Evolutionary conservation across 2,329 filamentous ascomycete species (phyloP), one percentile per base, ranked within the genome.

Genomic region (Sarocladiaceae sp.): DNA sequence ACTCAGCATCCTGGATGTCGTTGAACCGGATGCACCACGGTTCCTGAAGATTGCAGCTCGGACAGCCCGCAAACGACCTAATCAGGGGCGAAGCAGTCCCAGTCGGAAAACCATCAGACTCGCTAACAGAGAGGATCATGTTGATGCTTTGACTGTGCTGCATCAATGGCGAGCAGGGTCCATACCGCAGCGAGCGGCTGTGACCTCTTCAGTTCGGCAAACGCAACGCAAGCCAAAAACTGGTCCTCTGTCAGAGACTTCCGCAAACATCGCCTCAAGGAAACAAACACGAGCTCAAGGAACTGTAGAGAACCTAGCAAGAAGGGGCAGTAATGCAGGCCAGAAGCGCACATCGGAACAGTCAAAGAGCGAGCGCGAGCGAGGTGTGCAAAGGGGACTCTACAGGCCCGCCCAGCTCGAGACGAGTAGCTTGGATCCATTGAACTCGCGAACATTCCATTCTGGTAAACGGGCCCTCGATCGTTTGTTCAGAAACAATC

Each of bases 11-110:
- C 55, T 83, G n/a, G 80, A 83, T 57, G 70, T 80, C 18, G 65
- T 74, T 34, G 70, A 74, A 48, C 56, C 64, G 2, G 54, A 66
- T 46, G 74, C 77, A 1, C 80, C 80, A 2, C 60, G 57, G 2
- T 83, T 83, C 49, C 61, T 84, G 26, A 78, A 70, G 47, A 70
- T 84, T 53, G 80, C 80, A 42, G 78, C 77, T 33, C 76, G 80
- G 13, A 68, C 75, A 43, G 78, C 71, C 3, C 72, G 63, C 44
- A 66, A 59, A 43, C 69, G 67, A 26, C 54, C 50, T 20, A 66
- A 69, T 11, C 64, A 72, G 49, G 80, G 80, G 13, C 73, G 74
- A 54, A 67, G 73, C 6, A 80, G 71, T 44, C 78, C 77, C 1
- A 62, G 61, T 0, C 66, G 55, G 33, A 84, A 83, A 54, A 58